Percentiles rank a stretch among this genome's conserved stretches.
These are phyloP conservation scores for Porodaedalea pini DNA, from an alignment of 1,284 basidiomycete genomes.

Conservation along the genomic window DNA sequence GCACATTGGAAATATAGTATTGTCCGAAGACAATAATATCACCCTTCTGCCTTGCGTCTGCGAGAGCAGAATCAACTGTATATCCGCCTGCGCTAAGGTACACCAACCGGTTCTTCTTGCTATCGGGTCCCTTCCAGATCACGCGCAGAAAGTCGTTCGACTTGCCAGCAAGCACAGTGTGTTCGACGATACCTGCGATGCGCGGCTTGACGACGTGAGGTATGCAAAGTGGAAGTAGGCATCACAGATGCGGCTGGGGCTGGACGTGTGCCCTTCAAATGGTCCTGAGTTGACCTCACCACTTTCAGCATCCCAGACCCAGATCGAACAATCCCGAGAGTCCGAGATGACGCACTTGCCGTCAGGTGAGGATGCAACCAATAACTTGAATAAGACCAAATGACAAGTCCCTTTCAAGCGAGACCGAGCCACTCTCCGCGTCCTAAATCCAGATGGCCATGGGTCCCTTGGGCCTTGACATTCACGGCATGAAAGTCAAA, in stretches of 20 bases:
- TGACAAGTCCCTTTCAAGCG: too few relatives aligned
- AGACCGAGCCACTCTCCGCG: too few relatives aligned
- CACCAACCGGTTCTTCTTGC: conserved; percentile 5
- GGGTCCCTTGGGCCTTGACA: too few relatives aligned
- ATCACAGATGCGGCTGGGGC: too few relatives aligned
- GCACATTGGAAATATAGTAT: conserved; percentile 46
- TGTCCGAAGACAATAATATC: conserved; percentile 46
- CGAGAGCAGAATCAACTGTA: conserved; percentile 25
- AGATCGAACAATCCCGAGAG: too few relatives aligned
- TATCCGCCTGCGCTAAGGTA: conserved; percentile 3
- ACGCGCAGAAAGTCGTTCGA: conserved; percentile 36
- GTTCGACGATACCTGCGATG: conserved; percentile 23
- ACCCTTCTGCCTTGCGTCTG: conserved; percentile 32
- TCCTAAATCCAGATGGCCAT: too few relatives aligned
- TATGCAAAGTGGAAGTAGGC: conserved; percentile 51
- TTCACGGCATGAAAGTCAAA: conserved; percentile 81
- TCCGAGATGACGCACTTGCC: too few relatives aligned
- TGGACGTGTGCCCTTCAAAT: too few relatives aligned
- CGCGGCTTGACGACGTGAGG: conserved; percentile 46
- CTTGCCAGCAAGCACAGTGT: conserved; percentile 23
- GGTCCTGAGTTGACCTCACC: too few relatives aligned
- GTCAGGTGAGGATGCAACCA: too few relatives aligned
- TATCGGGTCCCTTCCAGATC: conserved; percentile 30
- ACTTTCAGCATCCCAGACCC: too few relatives aligned
- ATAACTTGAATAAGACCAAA: too few relatives aligned